phyloP scores from a whole-genome alignment of 1,139 yeast genomes.

The Lodderomyces jiufengensis region DNA sequence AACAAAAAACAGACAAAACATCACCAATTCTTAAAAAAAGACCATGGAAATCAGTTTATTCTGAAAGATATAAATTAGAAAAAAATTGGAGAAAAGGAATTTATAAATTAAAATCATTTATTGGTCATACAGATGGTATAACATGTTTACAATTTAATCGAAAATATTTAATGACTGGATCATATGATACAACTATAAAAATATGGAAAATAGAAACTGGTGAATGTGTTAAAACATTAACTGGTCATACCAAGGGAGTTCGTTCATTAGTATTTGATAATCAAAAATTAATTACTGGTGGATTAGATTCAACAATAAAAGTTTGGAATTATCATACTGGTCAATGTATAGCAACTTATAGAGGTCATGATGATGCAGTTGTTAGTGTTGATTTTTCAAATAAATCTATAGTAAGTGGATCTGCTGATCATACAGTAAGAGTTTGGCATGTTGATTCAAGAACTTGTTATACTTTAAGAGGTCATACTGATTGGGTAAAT shows the following conservation, averaged over 20 bases:
- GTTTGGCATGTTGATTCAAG: slow-evolving; percentile 96
- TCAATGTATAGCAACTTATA: slow-evolving; percentile 85
- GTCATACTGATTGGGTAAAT: slow-evolving; percentile 91
- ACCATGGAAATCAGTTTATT: slow-evolving; percentile 95
- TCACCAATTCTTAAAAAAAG: slow-evolving; percentile 32
- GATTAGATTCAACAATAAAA: slow-evolving; percentile 84
- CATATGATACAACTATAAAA: slow-evolving; percentile 83
- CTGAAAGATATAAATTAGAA: slow-evolving; percentile 87
- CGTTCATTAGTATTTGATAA: slow-evolving; percentile 81
- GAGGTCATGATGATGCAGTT: slow-evolving; percentile 89
- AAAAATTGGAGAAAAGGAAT: slow-evolving; percentile 91
- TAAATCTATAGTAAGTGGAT: slow-evolving; percentile 85
- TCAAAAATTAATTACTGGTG: slow-evolving; percentile 86
- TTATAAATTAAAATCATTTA: slow-evolving; percentile 59
- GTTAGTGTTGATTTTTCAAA: slow-evolving; percentile 75
- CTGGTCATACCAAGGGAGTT: slow-evolving; percentile 85
- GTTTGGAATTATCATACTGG: slow-evolving; percentile 97
- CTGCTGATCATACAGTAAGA: slow-evolving; percentile 87
- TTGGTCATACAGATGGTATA: slow-evolving; percentile 86
- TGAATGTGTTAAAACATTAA: slow-evolving; percentile 67
- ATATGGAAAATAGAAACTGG: slow-evolving; percentile 88
- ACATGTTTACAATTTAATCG: slow-evolving; percentile 79
- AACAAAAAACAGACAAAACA: slow-evolving; percentile 2
- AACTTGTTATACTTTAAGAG: slow-evolving; percentile 87
- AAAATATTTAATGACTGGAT: slow-evolving; percentile 80